Evolutionary conservation across 148 eudicot species (phyloP), one percentile per base, ranked within the genome.

Genomic region (Fagopyrum tataricum): DNA sequence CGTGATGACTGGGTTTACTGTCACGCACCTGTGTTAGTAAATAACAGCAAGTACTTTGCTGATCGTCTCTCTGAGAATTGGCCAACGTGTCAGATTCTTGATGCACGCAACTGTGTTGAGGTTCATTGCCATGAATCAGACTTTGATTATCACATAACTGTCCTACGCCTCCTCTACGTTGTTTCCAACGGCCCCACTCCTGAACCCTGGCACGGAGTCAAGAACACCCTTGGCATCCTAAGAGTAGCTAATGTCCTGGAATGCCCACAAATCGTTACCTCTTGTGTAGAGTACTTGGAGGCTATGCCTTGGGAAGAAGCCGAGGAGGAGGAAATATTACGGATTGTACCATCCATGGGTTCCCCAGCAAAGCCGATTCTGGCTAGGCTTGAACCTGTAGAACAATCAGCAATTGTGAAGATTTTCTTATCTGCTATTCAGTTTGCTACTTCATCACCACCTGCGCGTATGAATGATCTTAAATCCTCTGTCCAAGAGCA

Each of bases 71-170:
- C 98, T 68, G 97, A 95, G 77, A 75, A 80, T 62, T 94, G 98
- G 97, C 96, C 98, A 58, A 94, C 97, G 26, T 89, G 93, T 81
- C 96, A 88, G 85, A 94, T 94, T 62, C 89, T 91, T 23, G 97
- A 91, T 77, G 94, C 98, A 46, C 96, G 97, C 76, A 89, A 78
- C 76, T 94, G 97, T 76, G 97, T 94, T 18, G 93, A 94, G 77
- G 93, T 91, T 71, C 66, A 82, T 55, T 94, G 96, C 81, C 85
- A 85, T 80, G 98, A 90, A 67, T 73, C 75, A 73, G 89, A 89
- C 73, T 82, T 90, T 70, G 88, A 90, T 86, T 82, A 87, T 82
- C 86, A 88, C 74, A 77, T 91, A 77, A 87, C 73, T 47, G 78
- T 87, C 71, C 90, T 95, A 10, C 89, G 96, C 73, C 88, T 90